Percentiles rank a stretch among this genome's conserved stretches.
These are phyloP conservation scores for Dictyostelium capitatum DNA, from an alignment of 78 protist species.

Conservation along the genomic window DNA sequence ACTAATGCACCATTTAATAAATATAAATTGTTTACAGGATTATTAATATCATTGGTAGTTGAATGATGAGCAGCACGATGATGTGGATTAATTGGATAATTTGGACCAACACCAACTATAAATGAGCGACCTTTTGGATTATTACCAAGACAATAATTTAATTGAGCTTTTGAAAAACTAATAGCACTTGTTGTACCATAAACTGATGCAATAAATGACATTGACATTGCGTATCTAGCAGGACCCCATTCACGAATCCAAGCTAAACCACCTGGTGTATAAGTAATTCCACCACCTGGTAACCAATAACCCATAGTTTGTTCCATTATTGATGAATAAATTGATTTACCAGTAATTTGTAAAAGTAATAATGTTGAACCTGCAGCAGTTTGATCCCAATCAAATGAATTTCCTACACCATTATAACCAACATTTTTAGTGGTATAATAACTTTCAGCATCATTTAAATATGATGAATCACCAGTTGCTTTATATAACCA, in stretches of 20 bases:
- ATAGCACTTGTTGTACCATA: not conserved
- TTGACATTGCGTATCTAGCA: slow-evolving; percentile 35
- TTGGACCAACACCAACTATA: slow-evolving; percentile 63
- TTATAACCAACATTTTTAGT: not conserved
- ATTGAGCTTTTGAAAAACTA: slow-evolving; percentile 22
- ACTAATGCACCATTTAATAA: slow-evolving; percentile 63
- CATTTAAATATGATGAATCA: slow-evolving; percentile 11
- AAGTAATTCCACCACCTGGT: slow-evolving; percentile 27
- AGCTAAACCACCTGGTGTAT: slow-evolving; percentile 70
- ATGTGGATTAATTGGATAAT: slow-evolving; percentile 73
- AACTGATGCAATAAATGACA: slow-evolving; percentile 35
- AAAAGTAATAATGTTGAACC: slow-evolving; percentile 24
- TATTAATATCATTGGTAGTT: slow-evolving; percentile 51
- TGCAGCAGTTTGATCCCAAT: slow-evolving; percentile 59
- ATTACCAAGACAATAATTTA: slow-evolving; percentile 50
- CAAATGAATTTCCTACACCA: not conserved
- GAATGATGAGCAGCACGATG: slow-evolving; percentile 71
- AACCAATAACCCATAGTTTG: not conserved
- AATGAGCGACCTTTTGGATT: slow-evolving; percentile 40
- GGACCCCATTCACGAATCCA: slow-evolving; percentile 68
- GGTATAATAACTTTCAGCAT: not conserved
- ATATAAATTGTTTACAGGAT: slow-evolving; percentile 60
- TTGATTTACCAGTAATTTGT: not conserved
- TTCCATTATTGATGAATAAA: not conserved
- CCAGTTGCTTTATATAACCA: slow-evolving; percentile 74